phyloP scores from a whole-genome alignment of 495 filamentous ascomycete species.

The Aspergillus heteromorphus region DNA sequence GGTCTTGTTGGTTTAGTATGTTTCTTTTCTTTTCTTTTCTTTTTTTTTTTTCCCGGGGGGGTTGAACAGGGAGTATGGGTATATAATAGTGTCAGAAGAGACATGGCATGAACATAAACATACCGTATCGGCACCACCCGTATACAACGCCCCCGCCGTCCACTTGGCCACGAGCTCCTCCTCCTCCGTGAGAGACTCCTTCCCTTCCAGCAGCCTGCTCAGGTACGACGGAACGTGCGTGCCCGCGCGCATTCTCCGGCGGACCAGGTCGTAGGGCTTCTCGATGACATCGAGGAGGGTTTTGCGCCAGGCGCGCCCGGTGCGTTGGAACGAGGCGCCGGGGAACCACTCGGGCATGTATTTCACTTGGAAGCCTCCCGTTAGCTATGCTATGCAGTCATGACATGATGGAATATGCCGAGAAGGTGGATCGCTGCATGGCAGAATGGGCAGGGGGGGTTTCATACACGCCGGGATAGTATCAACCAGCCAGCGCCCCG shows the following conservation, averaged over 20 bases:
- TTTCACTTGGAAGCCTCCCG: conserved; percentile 25
- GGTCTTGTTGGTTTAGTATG: conserved; percentile 17
- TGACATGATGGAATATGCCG: too few species aligned
- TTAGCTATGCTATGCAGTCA: too few species aligned
- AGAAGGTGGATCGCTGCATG: too few species aligned
- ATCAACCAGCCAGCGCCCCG: conserved; percentile 44
- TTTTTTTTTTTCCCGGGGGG: too few species aligned
- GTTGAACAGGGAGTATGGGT: too few species aligned
- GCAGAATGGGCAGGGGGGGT: not conserved
- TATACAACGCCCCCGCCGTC: conserved; percentile 43
- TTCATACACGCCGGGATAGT: conserved; percentile 25
- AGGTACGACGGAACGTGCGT: conserved; percentile 31
- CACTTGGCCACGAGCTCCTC: conserved; percentile 29
- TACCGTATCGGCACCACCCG: conserved; percentile 50
- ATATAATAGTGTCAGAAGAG: too few species aligned
- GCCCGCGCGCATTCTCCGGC: conserved; percentile 30
- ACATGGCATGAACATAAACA: too few species aligned
- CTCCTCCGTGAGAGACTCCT: conserved; percentile 11
- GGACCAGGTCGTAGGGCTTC: conserved; percentile 36
- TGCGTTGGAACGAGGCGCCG: conserved; percentile 37
- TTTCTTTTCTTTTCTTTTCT: not conserved
- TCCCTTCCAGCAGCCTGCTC: conserved; percentile 24
- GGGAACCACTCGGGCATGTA: conserved; percentile 43
- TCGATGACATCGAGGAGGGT: conserved; percentile 20
- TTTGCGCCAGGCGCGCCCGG: conserved; percentile 27